A percentile compares a stretch with the other conserved stretches of the same genome.
Conservation (phyloP, 2,329 filamentous ascomycete genomes). For the Clonostachys rosea region DNA sequence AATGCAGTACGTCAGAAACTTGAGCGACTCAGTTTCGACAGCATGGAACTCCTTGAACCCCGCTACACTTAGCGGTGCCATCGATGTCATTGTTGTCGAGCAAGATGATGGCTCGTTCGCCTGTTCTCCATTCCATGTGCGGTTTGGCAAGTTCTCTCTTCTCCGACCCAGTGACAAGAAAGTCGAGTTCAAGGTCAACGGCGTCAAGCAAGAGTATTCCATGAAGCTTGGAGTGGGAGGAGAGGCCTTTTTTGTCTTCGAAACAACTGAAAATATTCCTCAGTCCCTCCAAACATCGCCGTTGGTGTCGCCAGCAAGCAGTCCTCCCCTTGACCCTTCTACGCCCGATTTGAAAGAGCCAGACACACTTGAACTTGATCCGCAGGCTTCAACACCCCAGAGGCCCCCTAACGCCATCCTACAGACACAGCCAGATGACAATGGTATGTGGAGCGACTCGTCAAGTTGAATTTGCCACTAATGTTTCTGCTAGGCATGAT, state of each 20-base stretch:
- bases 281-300: slow-evolving; percentile 92
- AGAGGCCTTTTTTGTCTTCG: slow-evolving; percentile 98
- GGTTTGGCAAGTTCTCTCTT: slow-evolving; percentile 97
- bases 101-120: slow-evolving; percentile 85
- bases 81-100: slow-evolving; percentile 98
- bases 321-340: slow-evolving; percentile 57
- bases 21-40: slow-evolving; percentile 93
- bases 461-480: background rate
- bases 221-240: slow-evolving; percentile 99
- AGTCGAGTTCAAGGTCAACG: slow-evolving; percentile 96
- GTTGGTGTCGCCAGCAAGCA: slow-evolving; percentile 82
- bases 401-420: slow-evolving; percentile 41
- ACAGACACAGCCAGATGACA: slow-evolving; percentile 15
- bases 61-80: slow-evolving; percentile 92
- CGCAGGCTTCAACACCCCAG: slow-evolving; percentile 20
- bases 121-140: slow-evolving; percentile 97
- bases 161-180: slow-evolving; percentile 96
- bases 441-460: slow-evolving; percentile 15
- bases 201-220: slow-evolving; percentile 82
- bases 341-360: slow-evolving; percentile 54
- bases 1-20: slow-evolving; percentile 97
- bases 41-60: slow-evolving; percentile 99
- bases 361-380: slow-evolving; percentile 64
- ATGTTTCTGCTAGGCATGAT: slow-evolving; percentile 31
- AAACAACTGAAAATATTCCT: slow-evolving; percentile 90